Conservation (phyloP, 192 early-diverging fungal species). For the Rhizophlyctis rosea region DNA sequence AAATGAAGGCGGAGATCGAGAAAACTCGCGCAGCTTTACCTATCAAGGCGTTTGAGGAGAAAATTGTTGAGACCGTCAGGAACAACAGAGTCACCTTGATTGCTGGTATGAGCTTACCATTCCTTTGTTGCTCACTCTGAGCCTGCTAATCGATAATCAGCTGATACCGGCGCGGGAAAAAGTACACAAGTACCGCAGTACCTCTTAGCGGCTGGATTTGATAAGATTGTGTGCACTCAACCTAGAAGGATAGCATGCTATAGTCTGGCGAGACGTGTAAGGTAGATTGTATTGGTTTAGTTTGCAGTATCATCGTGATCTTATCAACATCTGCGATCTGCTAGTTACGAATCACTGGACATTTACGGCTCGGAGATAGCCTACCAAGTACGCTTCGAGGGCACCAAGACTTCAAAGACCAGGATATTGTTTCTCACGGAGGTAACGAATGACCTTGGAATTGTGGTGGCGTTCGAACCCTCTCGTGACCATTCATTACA, state of each 20-base stretch:
- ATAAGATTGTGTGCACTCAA: conserved; percentile 78
- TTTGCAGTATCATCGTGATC: too few species aligned
- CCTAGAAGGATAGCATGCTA: conserved; percentile 77
- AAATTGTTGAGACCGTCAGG: conserved; percentile 56
- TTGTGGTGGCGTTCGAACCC: background rate
- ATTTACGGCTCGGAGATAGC: conserved; percentile 63
- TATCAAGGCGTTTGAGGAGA: conserved; percentile 57
- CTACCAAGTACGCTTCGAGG: conserved; percentile 53
- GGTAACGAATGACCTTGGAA: conserved; percentile 10
- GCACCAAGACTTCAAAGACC: conserved; percentile 56
- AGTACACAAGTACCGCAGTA: conserved; percentile 86
- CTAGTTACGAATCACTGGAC: conserved; percentile 59
- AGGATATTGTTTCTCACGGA: conserved; percentile 71
- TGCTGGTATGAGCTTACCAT: conserved; percentile 41
- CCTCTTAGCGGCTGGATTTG: conserved; percentile 52
- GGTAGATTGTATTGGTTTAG: conserved; percentile 32
- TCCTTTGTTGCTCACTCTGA: conserved; percentile 1
- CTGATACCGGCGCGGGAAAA: conserved; percentile 49
- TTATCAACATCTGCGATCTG: background rate
- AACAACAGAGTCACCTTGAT: conserved; percentile 61
- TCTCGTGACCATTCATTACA: conserved; percentile 1
- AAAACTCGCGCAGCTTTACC: conserved; percentile 56
- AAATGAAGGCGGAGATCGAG: conserved; percentile 41
- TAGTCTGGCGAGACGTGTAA: conserved; percentile 60
- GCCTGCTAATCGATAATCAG: conserved; percentile 12